Evolutionary conservation across 192 early-diverging fungal species (phyloP).

Genomic region (Fimicolochytrium jonesii): DNA sequence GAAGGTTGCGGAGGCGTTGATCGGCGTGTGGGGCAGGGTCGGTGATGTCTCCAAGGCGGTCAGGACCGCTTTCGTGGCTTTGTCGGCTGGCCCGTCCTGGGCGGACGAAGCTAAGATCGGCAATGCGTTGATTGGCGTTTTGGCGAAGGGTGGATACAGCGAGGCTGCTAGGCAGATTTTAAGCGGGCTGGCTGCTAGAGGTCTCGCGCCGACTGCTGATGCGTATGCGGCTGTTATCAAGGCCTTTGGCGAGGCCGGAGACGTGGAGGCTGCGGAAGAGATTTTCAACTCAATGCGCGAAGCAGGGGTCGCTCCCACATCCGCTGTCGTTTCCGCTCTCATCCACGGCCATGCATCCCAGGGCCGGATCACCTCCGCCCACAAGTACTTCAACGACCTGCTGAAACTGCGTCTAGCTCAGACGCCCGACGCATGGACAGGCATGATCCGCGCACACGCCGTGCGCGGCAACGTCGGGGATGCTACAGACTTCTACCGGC

Average conservation of each 20-base stretch:
- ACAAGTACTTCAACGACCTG: conserved; percentile 24
- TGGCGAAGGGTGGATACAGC: background rate
- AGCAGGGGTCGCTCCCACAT: conserved; percentile 1
- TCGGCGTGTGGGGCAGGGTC: background rate
- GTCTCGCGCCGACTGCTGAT: background rate
- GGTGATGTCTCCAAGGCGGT: background rate
- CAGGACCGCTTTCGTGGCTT: background rate
- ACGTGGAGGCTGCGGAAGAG: background rate
- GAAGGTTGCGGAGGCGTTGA: too few relatives aligned
- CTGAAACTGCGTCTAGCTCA: background rate
- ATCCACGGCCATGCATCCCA: conserved; percentile 4
- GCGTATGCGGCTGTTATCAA: conserved; percentile 8
- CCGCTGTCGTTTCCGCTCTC: background rate
- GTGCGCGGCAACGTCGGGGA: conserved; percentile 11
- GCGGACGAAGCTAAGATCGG: background rate
- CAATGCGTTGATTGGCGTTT: conserved; percentile 2
- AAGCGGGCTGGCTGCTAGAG: background rate
- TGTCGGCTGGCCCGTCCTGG: background rate
- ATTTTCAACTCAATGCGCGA: conserved; percentile 7
- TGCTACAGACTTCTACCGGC: conserved; percentile 6
- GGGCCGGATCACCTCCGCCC: conserved; percentile 5
- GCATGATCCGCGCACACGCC: conserved; percentile 11
- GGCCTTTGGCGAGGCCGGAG: background rate
- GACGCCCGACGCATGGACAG: conserved; percentile 2
- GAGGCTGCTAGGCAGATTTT: too few relatives aligned